phyloP scores from a whole-genome alignment of 208 protist species.

The Crithidia thermophila region DNA sequence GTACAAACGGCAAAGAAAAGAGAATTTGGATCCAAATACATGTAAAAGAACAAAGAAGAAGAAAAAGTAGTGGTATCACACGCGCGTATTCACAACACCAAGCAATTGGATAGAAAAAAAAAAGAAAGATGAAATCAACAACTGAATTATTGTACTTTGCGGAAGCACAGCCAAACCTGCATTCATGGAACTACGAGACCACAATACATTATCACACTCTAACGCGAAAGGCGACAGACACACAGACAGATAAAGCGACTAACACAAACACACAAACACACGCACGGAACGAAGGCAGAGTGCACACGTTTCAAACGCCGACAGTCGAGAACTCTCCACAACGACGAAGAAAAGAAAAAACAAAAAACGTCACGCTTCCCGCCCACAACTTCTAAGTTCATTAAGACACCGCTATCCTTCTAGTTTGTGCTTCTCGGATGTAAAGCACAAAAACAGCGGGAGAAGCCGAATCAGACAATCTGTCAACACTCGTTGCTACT shows the following conservation, averaged over 20 bases:
- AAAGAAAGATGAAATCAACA: no score
- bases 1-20: conserved; percentile 3
- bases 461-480: no score
- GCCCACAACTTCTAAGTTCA: no score
- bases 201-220: no score
- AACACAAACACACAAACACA: conserved; percentile 6
- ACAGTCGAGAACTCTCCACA: not conserved
- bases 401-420: no score
- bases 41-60: conserved; percentile 5
- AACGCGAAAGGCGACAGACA: not conserved
- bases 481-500: no score
- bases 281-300: no score
- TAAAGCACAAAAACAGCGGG: no score
- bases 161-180: not conserved
- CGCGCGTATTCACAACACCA: not conserved
- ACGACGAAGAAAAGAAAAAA: not conserved
- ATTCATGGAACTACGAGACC: not conserved
- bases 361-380: not conserved
- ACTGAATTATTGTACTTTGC: no score
- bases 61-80: not conserved
- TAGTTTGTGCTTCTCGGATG: no score
- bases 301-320: no score
- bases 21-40: not conserved
- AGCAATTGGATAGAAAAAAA: not conserved
- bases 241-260: not conserved